A percentile compares a stretch with the other conserved stretches of the same genome.
Conservation (phyloP, 441 rosid genomes). For the Kokia cookei region DNA sequence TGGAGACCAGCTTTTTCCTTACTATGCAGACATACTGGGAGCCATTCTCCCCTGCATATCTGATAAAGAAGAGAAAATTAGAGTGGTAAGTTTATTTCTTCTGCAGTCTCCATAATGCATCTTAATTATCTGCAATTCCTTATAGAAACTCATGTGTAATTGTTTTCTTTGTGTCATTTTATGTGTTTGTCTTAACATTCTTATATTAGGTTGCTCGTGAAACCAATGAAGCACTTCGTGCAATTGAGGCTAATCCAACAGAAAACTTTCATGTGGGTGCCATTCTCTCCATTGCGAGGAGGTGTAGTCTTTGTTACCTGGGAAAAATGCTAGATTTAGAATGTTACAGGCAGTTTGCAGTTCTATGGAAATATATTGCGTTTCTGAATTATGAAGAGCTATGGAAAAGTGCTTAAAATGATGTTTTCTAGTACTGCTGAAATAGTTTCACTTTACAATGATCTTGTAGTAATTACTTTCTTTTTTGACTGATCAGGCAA, state of each 20-base stretch:
- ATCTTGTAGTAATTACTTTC: conserved; percentile 16
- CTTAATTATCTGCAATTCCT: background rate
- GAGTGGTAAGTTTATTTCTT: conserved; percentile 67
- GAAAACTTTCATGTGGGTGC: conserved; percentile 89
- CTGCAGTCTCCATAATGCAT: background rate
- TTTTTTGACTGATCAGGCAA: conserved; percentile 58
- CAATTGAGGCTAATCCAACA: conserved; percentile 74
- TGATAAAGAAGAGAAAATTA: conserved; percentile 98
- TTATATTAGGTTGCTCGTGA: conserved; percentile 88
- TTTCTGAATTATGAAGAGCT: conserved; percentile 16
- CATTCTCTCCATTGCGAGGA: conserved; percentile 88
- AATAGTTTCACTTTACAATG: conserved; percentile 12
- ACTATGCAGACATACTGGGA: conserved; percentile 95
- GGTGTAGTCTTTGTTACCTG: conserved; percentile 44
- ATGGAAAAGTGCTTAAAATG: conserved; percentile 10
- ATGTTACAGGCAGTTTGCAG: conserved; percentile 10
- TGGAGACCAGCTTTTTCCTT: conserved; percentile 94
- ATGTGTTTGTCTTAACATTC: conserved; percentile 2
- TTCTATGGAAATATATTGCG: conserved; percentile 4
- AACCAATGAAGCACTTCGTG: conserved; percentile 97
- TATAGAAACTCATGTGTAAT: conserved; percentile 11
- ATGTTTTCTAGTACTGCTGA: background rate
- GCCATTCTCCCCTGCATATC: conserved; percentile 97
- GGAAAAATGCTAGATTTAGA: conserved; percentile 14
- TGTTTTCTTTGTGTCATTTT: background rate